Evolutionary conservation across 345 rosid species (phyloP), one percentile per base, ranked within the genome.

Genomic region (Durio zibethinus): DNA sequence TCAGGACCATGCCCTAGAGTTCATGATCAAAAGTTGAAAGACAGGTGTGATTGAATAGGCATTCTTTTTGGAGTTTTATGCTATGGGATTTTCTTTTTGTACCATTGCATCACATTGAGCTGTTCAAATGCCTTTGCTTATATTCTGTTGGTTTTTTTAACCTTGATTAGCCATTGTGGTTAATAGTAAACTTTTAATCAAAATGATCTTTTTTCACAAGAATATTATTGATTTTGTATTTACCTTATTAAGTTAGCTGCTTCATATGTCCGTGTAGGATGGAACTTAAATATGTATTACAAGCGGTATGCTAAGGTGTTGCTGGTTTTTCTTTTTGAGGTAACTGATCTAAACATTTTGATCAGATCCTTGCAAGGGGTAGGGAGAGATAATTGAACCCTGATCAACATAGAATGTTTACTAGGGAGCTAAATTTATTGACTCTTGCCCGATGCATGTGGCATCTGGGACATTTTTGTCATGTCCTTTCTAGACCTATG

Each of bases 11-110:
- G 99, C 84, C 84, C 93, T 3, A 91, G 91, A 77, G 87, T 97
- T 85, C 99, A 97, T 80, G 99, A 97, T 83, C 88, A 84, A 25
- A 97, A 94, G 89, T 77, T 94, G 89, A 94, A 94, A 83, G 99
- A 97, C 84, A 94, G 93, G 99, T 97, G 90, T 87, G 86, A 1
- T 62, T 81, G 77, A 50, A 67, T 64, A 12, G 1, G 38, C 47
- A n/a, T 45, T 16, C 33, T 53, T 62, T 79, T 70, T 1, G 1
- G 52, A 15, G 72, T 2, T 25, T 50, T 54, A 20, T 53, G 47
- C 21, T 43, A 4, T 71, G 53, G 18, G 23, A 69, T 61, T 18
- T 56, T 38, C 0, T 12, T 38, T 53, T 35, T 76, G 23, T 43
- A 23, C 53, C 16, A 59, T 14, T 74, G 56, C 6, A 72, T 72